Evolutionary conservation across 2,329 filamentous ascomycete genomes (phyloP).

Genomic region (Aspergillus spinulosporus): DNA sequence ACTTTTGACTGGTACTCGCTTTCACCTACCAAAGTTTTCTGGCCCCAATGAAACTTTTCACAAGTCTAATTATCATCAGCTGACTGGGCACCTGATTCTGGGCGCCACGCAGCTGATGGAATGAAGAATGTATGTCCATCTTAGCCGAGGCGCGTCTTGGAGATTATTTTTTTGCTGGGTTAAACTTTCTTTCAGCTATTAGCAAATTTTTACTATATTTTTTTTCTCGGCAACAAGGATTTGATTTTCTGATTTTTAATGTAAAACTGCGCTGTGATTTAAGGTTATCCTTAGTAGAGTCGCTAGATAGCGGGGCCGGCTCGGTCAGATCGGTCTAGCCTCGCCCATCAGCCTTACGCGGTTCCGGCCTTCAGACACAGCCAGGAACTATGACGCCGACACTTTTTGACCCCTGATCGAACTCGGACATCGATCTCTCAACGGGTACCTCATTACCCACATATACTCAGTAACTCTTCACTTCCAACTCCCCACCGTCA

Average conservation of each 20-base stretch:
- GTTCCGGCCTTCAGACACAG: background rate
- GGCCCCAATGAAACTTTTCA: background rate
- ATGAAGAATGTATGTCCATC: background rate
- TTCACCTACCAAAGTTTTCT: background rate
- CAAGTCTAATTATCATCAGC: background rate
- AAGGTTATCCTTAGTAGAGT: constrained; percentile 18
- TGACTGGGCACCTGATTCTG: constrained; percentile 4
- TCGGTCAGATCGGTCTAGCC: background rate
- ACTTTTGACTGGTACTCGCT: background rate
- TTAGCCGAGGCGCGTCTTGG: background rate
- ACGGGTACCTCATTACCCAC: background rate
- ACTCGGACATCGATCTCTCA: background rate
- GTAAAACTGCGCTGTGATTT: constrained; percentile 4
- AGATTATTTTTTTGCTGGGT: background rate
- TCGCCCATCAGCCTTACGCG: background rate
- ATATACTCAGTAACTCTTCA: background rate
- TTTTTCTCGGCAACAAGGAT: too few species aligned
- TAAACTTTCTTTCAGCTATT: too few species aligned
- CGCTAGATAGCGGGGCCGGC: background rate
- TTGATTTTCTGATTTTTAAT: too few species aligned
- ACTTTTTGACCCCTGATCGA: background rate
- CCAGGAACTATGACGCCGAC: background rate
- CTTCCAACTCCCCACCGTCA: background rate
- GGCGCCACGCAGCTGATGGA: constrained; percentile 7
- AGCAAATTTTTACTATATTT: too few species aligned